Evolutionary conservation across 805 yeast species (phyloP).

Genomic region (Monosporozyma servazzii): DNA sequence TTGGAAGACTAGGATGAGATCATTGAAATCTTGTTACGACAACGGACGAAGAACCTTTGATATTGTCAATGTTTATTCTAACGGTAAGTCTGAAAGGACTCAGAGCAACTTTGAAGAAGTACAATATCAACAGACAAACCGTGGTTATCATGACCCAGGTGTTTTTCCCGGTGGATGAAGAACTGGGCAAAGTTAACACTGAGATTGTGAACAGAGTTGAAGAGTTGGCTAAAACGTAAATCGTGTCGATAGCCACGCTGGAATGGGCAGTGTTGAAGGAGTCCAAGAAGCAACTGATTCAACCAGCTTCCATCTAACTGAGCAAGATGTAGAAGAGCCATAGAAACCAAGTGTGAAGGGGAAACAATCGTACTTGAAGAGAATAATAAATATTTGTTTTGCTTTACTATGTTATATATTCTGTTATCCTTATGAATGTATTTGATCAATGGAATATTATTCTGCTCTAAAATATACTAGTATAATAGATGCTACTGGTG

Average conservation of each 20-base stretch:
- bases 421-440: no score
- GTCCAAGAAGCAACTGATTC: constrained; percentile 45
- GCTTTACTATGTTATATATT: no score
- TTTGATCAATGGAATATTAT: no score
- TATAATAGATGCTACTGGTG: no score
- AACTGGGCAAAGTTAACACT: constrained; percentile 14
- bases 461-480: no score
- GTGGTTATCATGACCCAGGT: constrained; percentile 49
- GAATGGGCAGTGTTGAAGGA: constrained; percentile 39
- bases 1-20: no score
- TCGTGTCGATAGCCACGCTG: constrained; percentile 49
- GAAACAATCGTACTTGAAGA: no score
- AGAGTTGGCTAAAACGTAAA: constrained; percentile 39
- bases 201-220: constrained; percentile 44
- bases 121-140: constrained; percentile 43
- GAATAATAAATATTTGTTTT: no score
- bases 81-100: no score
- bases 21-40: no score
- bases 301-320: constrained; percentile 31
- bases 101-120: constrained; percentile 38
- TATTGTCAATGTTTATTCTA: no score
- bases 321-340: constrained; percentile 21
- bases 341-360: constrained; percentile 18
- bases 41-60: no score
- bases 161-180: constrained; percentile 28